Percentiles rank a stretch among this genome's conserved stretches.
These are phyloP conservation scores for Pestalotiopsis sp. DNA, from an alignment of 2,329 filamentous ascomycete genomes.

Conservation along the genomic window DNA sequence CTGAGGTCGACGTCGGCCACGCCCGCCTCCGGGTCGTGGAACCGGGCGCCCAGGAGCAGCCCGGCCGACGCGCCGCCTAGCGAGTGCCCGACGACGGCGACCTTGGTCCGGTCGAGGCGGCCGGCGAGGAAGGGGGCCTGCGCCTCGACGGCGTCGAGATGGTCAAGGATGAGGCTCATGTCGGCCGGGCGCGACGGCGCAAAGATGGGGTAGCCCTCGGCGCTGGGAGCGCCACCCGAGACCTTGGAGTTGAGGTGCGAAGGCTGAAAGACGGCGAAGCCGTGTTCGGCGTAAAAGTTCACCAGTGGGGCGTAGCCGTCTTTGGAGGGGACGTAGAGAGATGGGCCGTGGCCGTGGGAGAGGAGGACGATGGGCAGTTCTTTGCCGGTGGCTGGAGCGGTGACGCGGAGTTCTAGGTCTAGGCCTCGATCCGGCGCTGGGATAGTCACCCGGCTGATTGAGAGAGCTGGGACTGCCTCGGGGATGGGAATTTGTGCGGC, in stretches of 20 bases:
- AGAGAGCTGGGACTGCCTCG: slow-evolving; percentile 31
- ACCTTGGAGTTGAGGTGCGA: slow-evolving; percentile 40
- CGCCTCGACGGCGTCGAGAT: slow-evolving; percentile 36
- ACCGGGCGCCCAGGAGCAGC: slow-evolving; percentile 36
- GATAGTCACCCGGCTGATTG: slow-evolving; percentile 32
- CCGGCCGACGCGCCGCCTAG: slow-evolving; percentile 35
- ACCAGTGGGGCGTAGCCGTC: slow-evolving; percentile 42
- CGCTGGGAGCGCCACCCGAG: slow-evolving; percentile 23
- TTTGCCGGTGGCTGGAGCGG: slow-evolving; percentile 31
- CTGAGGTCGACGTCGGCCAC: slow-evolving; percentile 10
- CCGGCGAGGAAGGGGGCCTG: slow-evolving; percentile 33
- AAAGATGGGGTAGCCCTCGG: slow-evolving; percentile 24
- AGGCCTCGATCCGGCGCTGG: slow-evolving; percentile 24
- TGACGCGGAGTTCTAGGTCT: slow-evolving; percentile 37
- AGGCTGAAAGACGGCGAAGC: slow-evolving; percentile 44
- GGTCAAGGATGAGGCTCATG: slow-evolving; percentile 37
- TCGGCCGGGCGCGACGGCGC: slow-evolving; percentile 36
- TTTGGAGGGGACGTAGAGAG: slow-evolving; percentile 40
- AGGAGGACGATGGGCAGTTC: slow-evolving; percentile 41
- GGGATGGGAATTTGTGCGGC: slow-evolving; percentile 34
- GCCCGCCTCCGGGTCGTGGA: slow-evolving; percentile 28
- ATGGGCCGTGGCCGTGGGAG: slow-evolving; percentile 40
- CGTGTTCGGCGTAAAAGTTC: slow-evolving; percentile 43
- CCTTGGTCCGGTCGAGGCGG: slow-evolving; percentile 32
- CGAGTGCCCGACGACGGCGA: slow-evolving; percentile 42